A percentile compares a stretch with the other conserved stretches of the same genome.
Evolutionary conservation across 148 eudicot genomes (phyloP).

Genomic region (Diospyros lotus): DNA sequence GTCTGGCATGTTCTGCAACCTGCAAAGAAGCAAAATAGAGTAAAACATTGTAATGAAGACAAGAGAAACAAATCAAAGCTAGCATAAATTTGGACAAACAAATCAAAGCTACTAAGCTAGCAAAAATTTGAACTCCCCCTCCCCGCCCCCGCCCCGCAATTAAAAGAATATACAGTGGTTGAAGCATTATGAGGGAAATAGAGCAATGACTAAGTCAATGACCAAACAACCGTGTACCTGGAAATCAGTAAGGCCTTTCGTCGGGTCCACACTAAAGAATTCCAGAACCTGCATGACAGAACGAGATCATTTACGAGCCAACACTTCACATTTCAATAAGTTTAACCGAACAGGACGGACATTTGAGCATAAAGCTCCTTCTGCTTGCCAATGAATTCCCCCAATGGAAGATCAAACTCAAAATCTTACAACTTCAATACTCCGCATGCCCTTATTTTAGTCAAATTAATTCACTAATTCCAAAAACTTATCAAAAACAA

Average conservation of each 20-base stretch:
- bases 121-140: background rate
- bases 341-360: background rate
- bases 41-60: background rate
- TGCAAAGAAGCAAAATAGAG: conserved; percentile 20
- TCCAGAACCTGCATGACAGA: conserved; percentile 57
- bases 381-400: too few relatives aligned
- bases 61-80: background rate
- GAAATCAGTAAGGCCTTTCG: conserved; percentile 71
- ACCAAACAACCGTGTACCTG: conserved; percentile 43
- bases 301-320: background rate
- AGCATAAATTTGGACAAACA: background rate
- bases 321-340: background rate
- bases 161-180: too few relatives aligned
- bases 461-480: too few relatives aligned
- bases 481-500: too few relatives aligned
- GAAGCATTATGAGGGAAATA: too few relatives aligned
- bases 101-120: too few relatives aligned
- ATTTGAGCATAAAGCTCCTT: background rate
- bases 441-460: too few relatives aligned
- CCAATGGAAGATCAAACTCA: too few relatives aligned
- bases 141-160: too few relatives aligned
- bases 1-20: conserved; percentile 78
- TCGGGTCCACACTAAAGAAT: conserved; percentile 68
- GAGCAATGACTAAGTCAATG: too few relatives aligned
- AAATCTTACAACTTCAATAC: too few relatives aligned